Conservation (phyloP, 805 yeast genomes). For the Peterozyma toletana region DNA sequence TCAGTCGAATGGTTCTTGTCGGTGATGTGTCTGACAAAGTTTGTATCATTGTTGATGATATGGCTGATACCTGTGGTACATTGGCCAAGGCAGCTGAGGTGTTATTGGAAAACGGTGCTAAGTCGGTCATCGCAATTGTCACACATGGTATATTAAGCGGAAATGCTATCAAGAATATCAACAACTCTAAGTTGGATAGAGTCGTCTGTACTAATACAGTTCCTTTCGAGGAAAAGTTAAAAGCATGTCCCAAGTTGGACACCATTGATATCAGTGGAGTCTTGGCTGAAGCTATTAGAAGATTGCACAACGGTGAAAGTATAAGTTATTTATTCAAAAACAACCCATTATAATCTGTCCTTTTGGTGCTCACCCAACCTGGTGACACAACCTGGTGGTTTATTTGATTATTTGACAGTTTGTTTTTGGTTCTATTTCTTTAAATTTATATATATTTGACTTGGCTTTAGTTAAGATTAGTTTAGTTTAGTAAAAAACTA, state of each 20-base stretch:
- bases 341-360: no score
- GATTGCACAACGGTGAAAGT: constrained; percentile 84
- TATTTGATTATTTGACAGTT: no score
- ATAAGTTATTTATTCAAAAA: constrained; percentile 71
- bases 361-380: no score
- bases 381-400: no score
- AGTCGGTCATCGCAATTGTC: constrained; percentile 71
- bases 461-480: no score
- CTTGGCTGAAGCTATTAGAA: constrained; percentile 75
- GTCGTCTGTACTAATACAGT: constrained; percentile 79
- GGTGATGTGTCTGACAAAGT: constrained; percentile 76
- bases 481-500: no score
- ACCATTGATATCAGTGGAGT: constrained; percentile 67
- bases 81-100: constrained; percentile 78
- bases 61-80: constrained; percentile 90
- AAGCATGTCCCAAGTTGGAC: constrained; percentile 54
- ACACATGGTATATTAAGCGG: constrained; percentile 79
- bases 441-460: no score
- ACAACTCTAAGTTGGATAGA: constrained; percentile 57
- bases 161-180: constrained; percentile 64
- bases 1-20: constrained; percentile 76
- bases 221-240: constrained; percentile 62
- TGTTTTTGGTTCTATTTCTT: no score
- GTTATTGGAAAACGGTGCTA: constrained; percentile 58
- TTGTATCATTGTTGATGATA: constrained; percentile 77